These are phyloP conservation scores for Pilatotrama ljubarskyi DNA, from an alignment of 768 basidiomycete genomes.

Conservation along the genomic window DNA sequence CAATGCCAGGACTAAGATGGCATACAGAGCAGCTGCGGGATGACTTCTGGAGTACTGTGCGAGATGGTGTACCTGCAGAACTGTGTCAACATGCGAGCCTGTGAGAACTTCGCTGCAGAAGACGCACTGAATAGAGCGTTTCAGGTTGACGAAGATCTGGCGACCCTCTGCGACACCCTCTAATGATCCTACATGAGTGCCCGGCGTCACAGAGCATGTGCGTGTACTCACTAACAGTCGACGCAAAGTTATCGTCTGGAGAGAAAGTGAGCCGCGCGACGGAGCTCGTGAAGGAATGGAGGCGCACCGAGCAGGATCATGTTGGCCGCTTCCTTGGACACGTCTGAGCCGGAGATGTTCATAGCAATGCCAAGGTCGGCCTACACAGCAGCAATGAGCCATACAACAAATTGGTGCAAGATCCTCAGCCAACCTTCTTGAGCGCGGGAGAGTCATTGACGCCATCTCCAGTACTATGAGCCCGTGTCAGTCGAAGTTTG, in stretches of 20 bases:
- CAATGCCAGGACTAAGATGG: background rate
- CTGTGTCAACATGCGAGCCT: background rate
- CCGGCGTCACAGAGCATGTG: background rate
- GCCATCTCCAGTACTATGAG: slow-evolving; percentile 62
- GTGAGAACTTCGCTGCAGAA: background rate
- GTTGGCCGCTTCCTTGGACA: slow-evolving; percentile 73
- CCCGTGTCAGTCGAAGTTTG: background rate
- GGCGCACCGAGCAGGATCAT: slow-evolving; percentile 65
- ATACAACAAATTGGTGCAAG: background rate
- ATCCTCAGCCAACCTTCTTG: slow-evolving; percentile 44
- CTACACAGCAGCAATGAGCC: slow-evolving; percentile 26
- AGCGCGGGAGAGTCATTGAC: slow-evolving; percentile 73
- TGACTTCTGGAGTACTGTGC: slow-evolving; percentile 69
- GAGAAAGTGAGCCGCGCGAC: background rate
- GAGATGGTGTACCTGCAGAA: slow-evolving; percentile 55
- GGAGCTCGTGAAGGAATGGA: background rate
- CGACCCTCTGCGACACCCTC: slow-evolving; percentile 71
- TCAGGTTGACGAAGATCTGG: slow-evolving; percentile 69
- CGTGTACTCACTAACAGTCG: slow-evolving; percentile 58
- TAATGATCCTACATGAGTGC: slow-evolving; percentile 18
- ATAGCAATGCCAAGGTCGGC: slow-evolving; percentile 75
- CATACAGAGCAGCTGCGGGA: slow-evolving; percentile 67
- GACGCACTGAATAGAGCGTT: slow-evolving; percentile 65
- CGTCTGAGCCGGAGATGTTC: slow-evolving; percentile 74
- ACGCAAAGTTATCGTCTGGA: slow-evolving; percentile 70